phyloP scores from a whole-genome alignment of 805 yeast genomes.

The Ogataea methylovora region DNA sequence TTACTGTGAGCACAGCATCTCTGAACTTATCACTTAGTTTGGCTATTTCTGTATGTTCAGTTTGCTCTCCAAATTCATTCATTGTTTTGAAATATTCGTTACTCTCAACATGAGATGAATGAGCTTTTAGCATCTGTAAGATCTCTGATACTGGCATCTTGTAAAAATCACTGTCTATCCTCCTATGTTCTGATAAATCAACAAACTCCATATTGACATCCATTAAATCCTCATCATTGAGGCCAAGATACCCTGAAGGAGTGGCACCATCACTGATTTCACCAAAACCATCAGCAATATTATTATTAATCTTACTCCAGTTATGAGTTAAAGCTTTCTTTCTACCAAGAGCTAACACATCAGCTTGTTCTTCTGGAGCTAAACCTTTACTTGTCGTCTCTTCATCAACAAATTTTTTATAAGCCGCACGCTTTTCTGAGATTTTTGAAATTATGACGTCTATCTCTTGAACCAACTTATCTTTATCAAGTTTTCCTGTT shows the following conservation, averaged over 20 bases:
- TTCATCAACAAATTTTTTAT: constrained; percentile 25
- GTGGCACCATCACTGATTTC: constrained; percentile 6
- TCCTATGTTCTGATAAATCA: constrained; percentile 7
- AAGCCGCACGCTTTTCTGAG: constrained; percentile 29
- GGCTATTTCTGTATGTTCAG: constrained; percentile 8
- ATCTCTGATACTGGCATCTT: constrained; percentile 5
- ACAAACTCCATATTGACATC: constrained; percentile 33
- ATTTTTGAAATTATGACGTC: constrained; percentile 30
- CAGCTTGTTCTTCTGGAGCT: constrained; percentile 10
- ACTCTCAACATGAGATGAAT: constrained; percentile 5
- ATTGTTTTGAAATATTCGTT: constrained; percentile 10
- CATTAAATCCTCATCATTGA: constrained; percentile 31
- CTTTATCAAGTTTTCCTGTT: constrained; percentile 26
- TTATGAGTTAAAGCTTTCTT: constrained; percentile 22
- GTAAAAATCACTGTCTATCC: constrained; percentile 5
- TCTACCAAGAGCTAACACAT: constrained; percentile 14
- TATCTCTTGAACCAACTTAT: constrained; percentile 30
- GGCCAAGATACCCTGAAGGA: constrained; percentile 24
- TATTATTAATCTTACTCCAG: constrained; percentile 38
- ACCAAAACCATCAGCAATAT: constrained; percentile 12
- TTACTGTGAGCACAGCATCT: too few species aligned
- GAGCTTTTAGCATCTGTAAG: constrained; percentile 8
- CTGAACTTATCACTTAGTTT: constrained; percentile 13
- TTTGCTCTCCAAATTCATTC: constrained; percentile 17
- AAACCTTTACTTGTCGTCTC: constrained; percentile 3